Evolutionary conservation across 805 yeast species (phyloP), one percentile per base, ranked within the genome.

Genomic region (Ogataea dorogensis): DNA sequence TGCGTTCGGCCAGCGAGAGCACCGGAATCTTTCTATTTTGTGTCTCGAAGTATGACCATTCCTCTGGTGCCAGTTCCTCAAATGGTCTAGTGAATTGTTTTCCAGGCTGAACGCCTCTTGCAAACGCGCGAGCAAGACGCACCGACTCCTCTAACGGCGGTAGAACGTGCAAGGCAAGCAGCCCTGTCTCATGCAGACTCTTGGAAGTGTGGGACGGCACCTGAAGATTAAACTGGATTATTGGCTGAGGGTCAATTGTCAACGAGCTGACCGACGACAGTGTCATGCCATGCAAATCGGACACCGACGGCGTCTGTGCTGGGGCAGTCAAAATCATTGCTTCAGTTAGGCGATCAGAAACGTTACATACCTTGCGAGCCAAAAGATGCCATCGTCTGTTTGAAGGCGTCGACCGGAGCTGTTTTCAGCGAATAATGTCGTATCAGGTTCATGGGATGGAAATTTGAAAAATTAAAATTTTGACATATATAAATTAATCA

Each of bases 221-320:
- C 58, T 86, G 95, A 24, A 91, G 65, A 56, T 91, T 91, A 65
- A 91, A 89, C 51, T 86, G 93, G 1, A 91, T 53, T 36, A 89
- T 61, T 1, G 96, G 94, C 10, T 68, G 68, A 0, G 96, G 96
- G 31, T 71, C 67, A 18, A 88, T 73, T 0, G 95, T 79, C 10
- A 91, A 63, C 1, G 97, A 88, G 9, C 86, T 76, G 28, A 88
- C 86, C 1, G 96, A 86, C 2, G 96, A 84, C 2, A 91, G 65
- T 0, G 97, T 87, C 68, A 86, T 77, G 0, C 97, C 97, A 59
- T 73, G 82, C 24, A 69, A 60, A 30, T 51, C 30, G 29, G 53
- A 21, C 5, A 46, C 40, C n/a, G 47, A 34, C 1, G 37, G 33
- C 7, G 56, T 56, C n/a, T 35, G 29, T 10, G 53, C 57, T 12